phyloP scores from a whole-genome alignment of 228 moss, liverwort and hornwort species.

The Sphagnum fallax region DNA sequence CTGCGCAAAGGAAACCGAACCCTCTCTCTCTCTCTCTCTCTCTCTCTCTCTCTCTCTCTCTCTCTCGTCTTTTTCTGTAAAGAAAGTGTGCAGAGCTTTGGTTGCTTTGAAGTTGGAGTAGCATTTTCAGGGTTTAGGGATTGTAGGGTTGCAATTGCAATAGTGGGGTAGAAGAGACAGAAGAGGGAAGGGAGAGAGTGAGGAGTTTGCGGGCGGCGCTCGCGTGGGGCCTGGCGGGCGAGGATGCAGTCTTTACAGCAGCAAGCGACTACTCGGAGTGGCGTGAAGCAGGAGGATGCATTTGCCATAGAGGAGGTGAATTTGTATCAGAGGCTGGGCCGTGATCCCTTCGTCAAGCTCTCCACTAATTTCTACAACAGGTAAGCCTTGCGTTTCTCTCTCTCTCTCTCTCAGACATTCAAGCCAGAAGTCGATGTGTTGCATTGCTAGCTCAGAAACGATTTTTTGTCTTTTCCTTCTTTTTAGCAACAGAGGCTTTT shows the following conservation, averaged over 20 bases:
- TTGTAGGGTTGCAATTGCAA: too few relatives aligned
- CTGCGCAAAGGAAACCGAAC: too few relatives aligned
- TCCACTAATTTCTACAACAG: constrained; percentile 76
- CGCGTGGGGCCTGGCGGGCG: not conserved
- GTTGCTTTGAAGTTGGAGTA: too few relatives aligned
- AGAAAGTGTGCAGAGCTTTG: too few relatives aligned
- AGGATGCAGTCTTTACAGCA: constrained; percentile 54
- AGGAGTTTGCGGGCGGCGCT: not conserved
- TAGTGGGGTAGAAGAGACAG: too few relatives aligned
- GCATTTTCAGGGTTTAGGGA: too few relatives aligned
- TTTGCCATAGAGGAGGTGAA: constrained; percentile 75
- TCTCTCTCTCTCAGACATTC: not conserved
- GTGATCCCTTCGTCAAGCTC: constrained; percentile 65
- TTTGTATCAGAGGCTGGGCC: constrained; percentile 66
- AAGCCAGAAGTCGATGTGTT: not conserved
- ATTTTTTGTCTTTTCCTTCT: too few relatives aligned
- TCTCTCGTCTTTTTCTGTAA: too few relatives aligned
- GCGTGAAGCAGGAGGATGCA: constrained; percentile 77
- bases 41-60: too few relatives aligned
- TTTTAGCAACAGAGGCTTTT: too few relatives aligned
- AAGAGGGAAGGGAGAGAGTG: too few relatives aligned
- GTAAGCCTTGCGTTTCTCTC: constrained; percentile 13
- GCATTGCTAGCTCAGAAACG: not conserved
- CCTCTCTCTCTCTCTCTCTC: too few relatives aligned
- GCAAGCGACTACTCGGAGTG: constrained; percentile 66